phyloP scores from a whole-genome alignment of 768 basidiomycete genomes.

The Suillus americanus region DNA sequence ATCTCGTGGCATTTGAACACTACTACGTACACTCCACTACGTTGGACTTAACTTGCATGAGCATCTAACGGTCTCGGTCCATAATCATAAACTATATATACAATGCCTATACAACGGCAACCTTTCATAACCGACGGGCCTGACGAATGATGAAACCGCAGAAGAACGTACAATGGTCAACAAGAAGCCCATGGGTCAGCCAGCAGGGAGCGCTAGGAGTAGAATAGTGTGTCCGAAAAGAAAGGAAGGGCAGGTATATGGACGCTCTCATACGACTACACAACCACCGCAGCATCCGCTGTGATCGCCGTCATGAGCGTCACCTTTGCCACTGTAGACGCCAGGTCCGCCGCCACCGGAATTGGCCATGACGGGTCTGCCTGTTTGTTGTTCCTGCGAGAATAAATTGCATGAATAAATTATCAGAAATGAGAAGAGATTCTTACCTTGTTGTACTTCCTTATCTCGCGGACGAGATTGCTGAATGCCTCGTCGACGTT shows the following conservation, averaged over 20 bases:
- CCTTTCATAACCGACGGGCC: conserved; percentile 10
- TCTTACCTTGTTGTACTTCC: conserved; percentile 87
- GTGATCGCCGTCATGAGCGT: conserved; percentile 51
- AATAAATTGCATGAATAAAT: neutral
- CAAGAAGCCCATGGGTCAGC: conserved; percentile 11
- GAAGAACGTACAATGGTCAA: conserved; percentile 9
- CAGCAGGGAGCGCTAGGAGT: conserved; percentile 3
- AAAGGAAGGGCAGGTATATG: neutral
- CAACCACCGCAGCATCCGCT: conserved; percentile 69
- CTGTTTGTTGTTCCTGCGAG: conserved; percentile 72
- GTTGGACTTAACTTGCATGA: conserved; percentile 8
- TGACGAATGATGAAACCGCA: conserved; percentile 2
- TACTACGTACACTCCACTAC: neutral
- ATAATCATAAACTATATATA: conserved; percentile 26
- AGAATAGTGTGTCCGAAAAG: conserved; percentile 10
- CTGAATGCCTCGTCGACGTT: conserved; percentile 97
- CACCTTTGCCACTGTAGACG: conserved; percentile 43
- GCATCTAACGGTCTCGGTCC: conserved; percentile 8
- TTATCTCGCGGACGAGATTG: conserved; percentile 90
- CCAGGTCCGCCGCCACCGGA: conserved; percentile 43
- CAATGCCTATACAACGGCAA: conserved; percentile 13
- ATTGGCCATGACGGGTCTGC: conserved; percentile 60
- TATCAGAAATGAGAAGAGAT: conserved; percentile 3
- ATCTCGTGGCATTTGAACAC: conserved; percentile 20
- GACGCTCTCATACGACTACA: conserved; percentile 47